Evolutionary conservation across 768 basidiomycete genomes (phyloP), one percentile per base, ranked within the genome.

Genomic region (Pleurotus platypus): DNA sequence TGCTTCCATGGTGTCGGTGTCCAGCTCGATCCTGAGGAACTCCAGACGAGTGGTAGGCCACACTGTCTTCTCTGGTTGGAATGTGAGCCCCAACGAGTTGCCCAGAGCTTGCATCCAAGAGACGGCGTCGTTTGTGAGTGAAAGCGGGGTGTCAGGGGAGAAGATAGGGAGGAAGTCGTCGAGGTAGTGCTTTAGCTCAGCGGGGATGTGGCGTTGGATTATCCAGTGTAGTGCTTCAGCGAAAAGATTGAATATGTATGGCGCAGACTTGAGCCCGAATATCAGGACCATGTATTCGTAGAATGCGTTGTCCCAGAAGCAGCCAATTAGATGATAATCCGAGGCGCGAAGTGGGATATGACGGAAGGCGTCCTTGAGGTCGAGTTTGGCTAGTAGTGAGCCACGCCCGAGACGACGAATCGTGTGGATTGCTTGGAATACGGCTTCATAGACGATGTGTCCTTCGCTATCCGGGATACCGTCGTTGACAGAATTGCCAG

Each of bases 261-360:
- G 30, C 8, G 63, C 55, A 16, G 74, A 67, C 48, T 75, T 75
- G 72, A 72, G 76, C 49, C 73, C 73, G 6, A 75, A 65, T 54
- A 74, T 64, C 1, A 70, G 60, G 0, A 49, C 48, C 20, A 49
- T 18, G 3, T 18, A 22, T 24, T 49, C 20, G 22, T 35, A 49
- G 22, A 49, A 35, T 26, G 20, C 22, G 16, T 26, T 13, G 20
- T 24, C 2, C 48, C 48, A 49, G n/a, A 45, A 18, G 26, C 38
- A 55, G 24, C 53, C 53, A 3, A 37, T 22, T 1, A 70, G 65
- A 11, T 68, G 64, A 1, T 42, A 65, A 1, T 73, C 69, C 1
- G 65, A 66, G 0, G 4, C 20, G 6, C 56, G 18, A 1, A 74
- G 56, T 43, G 53, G 53, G 4, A 55, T 55, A 15, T 55, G 53